Evolutionary conservation across 805 yeast species (phyloP).

Genomic region (Vanderwaltozyma tropicalis): DNA sequence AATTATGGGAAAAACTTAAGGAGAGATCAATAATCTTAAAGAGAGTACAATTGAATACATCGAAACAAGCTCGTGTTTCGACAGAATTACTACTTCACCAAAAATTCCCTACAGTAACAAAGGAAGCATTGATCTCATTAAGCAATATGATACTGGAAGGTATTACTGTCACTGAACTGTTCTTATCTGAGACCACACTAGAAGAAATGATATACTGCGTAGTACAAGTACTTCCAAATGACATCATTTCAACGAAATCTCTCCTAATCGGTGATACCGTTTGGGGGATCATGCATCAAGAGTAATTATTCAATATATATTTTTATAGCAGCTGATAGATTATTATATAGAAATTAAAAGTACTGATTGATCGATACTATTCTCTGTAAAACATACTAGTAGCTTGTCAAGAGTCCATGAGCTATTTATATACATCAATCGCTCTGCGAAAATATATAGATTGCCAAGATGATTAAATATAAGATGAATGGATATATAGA

Average conservation of each 20-base stretch:
- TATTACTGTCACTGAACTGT: slow-evolving; percentile 13
- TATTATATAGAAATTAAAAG: too few species aligned
- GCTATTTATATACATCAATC: not conserved
- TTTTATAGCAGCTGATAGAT: not conserved
- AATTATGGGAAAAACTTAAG: slow-evolving; percentile 18
- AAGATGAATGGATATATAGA: too few species aligned
- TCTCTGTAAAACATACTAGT: too few species aligned
- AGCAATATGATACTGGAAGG: slow-evolving; percentile 20
- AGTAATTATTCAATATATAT: not conserved
- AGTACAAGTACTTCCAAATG: slow-evolving; percentile 14
- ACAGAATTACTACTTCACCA: slow-evolving; percentile 1
- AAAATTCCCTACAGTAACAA: slow-evolving; percentile 17
- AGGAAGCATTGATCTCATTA: slow-evolving; percentile 13
- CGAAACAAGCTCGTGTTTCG: not conserved
- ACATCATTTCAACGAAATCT: slow-evolving; percentile 10
- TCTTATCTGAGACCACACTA: slow-evolving; percentile 13
- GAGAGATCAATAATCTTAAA: slow-evolving; percentile 9
- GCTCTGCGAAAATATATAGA: too few species aligned
- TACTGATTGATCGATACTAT: too few species aligned
- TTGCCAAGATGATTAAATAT: too few species aligned
- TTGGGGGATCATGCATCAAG: slow-evolving; percentile 2
- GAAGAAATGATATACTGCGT: slow-evolving; percentile 19
- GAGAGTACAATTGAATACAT: slow-evolving; percentile 3
- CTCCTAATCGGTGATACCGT: slow-evolving; percentile 18
- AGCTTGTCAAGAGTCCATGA: too few species aligned